Evolutionary conservation across 1,139 yeast genomes (phyloP).

Genomic region (Sugiyamaella pinicola): DNA sequence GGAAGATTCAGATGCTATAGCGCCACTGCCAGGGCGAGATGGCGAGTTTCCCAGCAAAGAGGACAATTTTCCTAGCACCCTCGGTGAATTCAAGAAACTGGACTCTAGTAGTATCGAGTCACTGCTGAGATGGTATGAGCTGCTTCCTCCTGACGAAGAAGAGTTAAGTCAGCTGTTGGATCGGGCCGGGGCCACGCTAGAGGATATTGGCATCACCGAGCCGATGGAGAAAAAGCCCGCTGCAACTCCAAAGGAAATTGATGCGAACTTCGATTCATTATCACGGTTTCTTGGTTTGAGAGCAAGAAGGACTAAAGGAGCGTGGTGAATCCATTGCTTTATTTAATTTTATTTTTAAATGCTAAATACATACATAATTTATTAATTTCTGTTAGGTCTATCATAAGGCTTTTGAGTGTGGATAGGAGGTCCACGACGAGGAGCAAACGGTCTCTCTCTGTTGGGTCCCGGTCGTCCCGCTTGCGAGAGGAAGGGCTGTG

Average conservation of each 20-base stretch:
- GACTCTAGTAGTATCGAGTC: conserved; percentile 50
- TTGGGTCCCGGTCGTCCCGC: neutral
- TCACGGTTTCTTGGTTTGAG: conserved; percentile 70
- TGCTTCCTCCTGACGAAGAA: conserved; percentile 43
- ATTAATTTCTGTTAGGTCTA: conserved; percentile 1
- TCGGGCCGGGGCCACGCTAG: conserved; percentile 44
- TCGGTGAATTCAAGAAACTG: conserved; percentile 55
- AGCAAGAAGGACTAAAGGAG: conserved; percentile 53
- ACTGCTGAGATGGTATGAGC: conserved; percentile 67
- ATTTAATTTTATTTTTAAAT: neutral
- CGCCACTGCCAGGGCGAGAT: conserved; percentile 66
- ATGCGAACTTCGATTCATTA: conserved; percentile 60
- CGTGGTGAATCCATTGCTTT: conserved; percentile 46
- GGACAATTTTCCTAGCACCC: conserved; percentile 59
- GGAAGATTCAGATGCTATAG: conserved; percentile 47
- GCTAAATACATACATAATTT: neutral
- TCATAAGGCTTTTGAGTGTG: conserved; percentile 18
- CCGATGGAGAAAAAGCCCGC: conserved; percentile 39
- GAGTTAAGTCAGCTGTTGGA: conserved; percentile 38
- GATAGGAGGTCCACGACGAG: neutral
- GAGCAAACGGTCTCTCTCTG: neutral
- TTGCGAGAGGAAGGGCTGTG: neutral
- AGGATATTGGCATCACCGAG: conserved; percentile 40
- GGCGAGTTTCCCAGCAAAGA: conserved; percentile 55
- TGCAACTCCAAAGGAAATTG: conserved; percentile 41